Percentiles rank a stretch among this genome's conserved stretches.
phyloP scores from a whole-genome alignment of 805 yeast species.

The Saturnispora zaruensis region DNA sequence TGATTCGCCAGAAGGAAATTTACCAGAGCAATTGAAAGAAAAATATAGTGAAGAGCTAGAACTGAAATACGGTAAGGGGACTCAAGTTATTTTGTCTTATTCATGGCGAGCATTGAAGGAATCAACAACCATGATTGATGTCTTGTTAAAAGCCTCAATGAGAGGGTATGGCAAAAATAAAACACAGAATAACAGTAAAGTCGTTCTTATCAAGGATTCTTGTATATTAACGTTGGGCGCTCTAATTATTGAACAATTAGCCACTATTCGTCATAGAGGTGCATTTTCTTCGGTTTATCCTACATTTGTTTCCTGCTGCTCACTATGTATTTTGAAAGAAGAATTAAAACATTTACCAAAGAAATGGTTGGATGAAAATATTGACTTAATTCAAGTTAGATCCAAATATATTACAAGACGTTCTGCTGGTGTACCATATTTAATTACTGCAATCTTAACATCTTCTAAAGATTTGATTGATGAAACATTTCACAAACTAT shows the following conservation, averaged over 20 bases:
- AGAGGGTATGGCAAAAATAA: slow-evolving; percentile 6
- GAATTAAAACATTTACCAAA: slow-evolving; percentile 33
- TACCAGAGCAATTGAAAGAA: slow-evolving; percentile 39
- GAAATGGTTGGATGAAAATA: slow-evolving; percentile 52
- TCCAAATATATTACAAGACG: slow-evolving; percentile 75
- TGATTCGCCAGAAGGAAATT: slow-evolving; percentile 64
- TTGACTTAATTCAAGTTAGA: slow-evolving; percentile 36
- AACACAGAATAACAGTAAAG: slow-evolving; percentile 7
- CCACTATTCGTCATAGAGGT: slow-evolving; percentile 78
- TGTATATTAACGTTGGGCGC: slow-evolving; percentile 38
- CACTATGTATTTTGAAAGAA: slow-evolving; percentile 36
- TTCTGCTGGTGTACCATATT: slow-evolving; percentile 85
- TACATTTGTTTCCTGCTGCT: slow-evolving; percentile 60
- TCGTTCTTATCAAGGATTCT: slow-evolving; percentile 23
- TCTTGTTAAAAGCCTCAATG: slow-evolving; percentile 27
- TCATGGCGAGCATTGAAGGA: slow-evolving; percentile 84
- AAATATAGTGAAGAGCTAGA: slow-evolving; percentile 28
- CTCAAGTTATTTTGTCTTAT: slow-evolving; percentile 49
- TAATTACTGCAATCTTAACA: slow-evolving; percentile 66
- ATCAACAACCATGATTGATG: slow-evolving; percentile 46
- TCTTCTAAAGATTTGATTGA: slow-evolving; percentile 39
- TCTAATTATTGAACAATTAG: slow-evolving; percentile 54
- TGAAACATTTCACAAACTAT: slow-evolving; percentile 42
- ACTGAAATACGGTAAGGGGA: slow-evolving; percentile 28
- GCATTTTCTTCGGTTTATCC: slow-evolving; percentile 88